Conservation (phyloP, 2,329 filamentous ascomycete genomes). For the Paraphaeosphaeria sporulosa region DNA sequence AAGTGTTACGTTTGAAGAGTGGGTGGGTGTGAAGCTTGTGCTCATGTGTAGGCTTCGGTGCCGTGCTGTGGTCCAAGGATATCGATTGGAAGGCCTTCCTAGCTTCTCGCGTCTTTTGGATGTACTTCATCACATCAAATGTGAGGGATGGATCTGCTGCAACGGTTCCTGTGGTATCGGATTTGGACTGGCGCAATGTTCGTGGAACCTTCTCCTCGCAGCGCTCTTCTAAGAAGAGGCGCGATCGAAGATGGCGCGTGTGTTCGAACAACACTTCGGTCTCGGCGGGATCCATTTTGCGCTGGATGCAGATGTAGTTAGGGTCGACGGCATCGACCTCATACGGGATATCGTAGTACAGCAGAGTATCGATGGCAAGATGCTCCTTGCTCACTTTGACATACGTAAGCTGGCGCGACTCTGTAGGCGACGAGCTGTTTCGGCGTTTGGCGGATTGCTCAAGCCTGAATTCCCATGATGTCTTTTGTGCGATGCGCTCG, state of each 20-base stretch:
- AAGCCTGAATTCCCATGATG: constrained; percentile 44
- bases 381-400: constrained; percentile 57
- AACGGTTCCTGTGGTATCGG: not conserved
- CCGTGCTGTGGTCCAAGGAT: no score
- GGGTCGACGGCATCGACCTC: not conserved
- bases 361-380: constrained; percentile 55
- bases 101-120: no score
- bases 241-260: not conserved
- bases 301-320: not conserved
- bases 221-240: no score
- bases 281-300: not conserved
- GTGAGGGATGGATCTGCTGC: not conserved
- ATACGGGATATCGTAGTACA: constrained; percentile 26
- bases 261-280: not conserved
- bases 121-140: not conserved
- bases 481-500: not conserved
- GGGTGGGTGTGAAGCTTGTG: not conserved
- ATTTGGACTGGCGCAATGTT: not conserved
- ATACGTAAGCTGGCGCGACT: constrained; percentile 52
- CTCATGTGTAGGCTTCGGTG: not conserved
- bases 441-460: constrained; percentile 52
- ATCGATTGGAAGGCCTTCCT: no score
- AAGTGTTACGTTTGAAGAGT: not conserved
- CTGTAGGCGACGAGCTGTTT: constrained; percentile 39
- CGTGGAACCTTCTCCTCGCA: not conserved